Base-by-base conservation (phyloP, 73 alveolate species). In the Tetrahymena borealis region DNA sequence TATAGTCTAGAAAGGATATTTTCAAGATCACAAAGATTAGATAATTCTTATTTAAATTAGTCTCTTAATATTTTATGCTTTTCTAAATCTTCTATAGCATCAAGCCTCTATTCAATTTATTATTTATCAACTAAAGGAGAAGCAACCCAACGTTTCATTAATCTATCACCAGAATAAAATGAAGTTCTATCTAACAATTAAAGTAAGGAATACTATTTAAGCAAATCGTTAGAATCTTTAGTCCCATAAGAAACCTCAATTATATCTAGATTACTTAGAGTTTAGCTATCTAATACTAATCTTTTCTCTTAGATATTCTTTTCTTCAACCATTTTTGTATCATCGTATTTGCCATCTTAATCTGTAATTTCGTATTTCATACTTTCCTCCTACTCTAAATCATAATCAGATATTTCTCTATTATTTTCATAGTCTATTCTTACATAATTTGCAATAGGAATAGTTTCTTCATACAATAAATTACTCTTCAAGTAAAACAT, bases 91-190 rank as follows among this genome's bases (percentile, higher is more conserved):
- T 94, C 96, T 5, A 97, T 93, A 8, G 97, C 95, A 28, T 94
- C 95, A 37, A 94, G 90, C 91, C 99, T 93, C 11, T 96, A 96
- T 43, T 95, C 95, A 39, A 97, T 97, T 16, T 91, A 35, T 32
- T 97, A 94, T 11, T 93, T 60, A 43, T 96, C 95, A 20, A 32
- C 39, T 11, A 97, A 94, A 9, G 99, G 99, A 4, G 97, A 78
- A 32, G 94, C 90, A 40, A 97, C 32, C 99, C 99, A 97, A 77
- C 79, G 95, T 78, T 95, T 97, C 18, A 97, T 79, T 39, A 95
- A 91, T 91, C 99, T 90, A 40, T 95, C 93, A 13, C 99, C 99
- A 41, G 94, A 94, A 32, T 91, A 93, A 20, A 98, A 96, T 32
- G 90, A 78, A 12, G 97, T 93, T 33, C 94, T 91, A 91, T 97